Evolutionary conservation across 441 rosid genomes (phyloP).

Genomic region (Pelargonium australe): DNA sequence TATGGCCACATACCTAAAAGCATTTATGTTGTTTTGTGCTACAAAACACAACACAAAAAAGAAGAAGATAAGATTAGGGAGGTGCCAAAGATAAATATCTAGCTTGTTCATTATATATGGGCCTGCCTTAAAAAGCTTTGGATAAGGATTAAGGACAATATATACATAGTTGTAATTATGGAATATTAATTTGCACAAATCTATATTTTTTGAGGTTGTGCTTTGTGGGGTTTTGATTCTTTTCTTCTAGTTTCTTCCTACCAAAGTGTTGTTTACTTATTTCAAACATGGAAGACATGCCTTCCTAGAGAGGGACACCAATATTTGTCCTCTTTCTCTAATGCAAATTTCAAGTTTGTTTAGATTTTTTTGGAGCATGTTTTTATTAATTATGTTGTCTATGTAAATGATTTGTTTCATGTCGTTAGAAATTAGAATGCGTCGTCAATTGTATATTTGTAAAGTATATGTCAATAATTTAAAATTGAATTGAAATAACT

Average conservation of each 20-base stretch:
- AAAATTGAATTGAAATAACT: no score
- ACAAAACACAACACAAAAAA: no score
- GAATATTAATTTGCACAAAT: background rate
- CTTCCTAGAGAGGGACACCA: slow-evolving; percentile 6
- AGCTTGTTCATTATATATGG: background rate
- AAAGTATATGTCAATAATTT: no score
- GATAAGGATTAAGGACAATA: background rate
- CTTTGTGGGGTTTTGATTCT: background rate
- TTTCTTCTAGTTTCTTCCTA: background rate
- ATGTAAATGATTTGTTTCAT: no score
- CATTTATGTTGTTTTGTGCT: background rate
- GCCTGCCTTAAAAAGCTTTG: background rate
- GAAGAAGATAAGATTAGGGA: slow-evolving; percentile 1
- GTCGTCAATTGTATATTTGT: no score
- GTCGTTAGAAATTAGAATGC: no score
- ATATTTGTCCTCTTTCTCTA: background rate
- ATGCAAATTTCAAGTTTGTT: background rate
- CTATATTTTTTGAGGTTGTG: background rate
- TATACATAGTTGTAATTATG: background rate
- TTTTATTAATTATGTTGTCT: no score
- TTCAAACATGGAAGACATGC: background rate
- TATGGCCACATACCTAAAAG: slow-evolving; percentile 3
- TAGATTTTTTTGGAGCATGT: no score
- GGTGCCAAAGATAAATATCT: slow-evolving; percentile 1
- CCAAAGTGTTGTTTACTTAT: background rate